These are phyloP conservation scores for Apium graveolens DNA, from an alignment of 129 eudicot species.

Conservation along the genomic window DNA sequence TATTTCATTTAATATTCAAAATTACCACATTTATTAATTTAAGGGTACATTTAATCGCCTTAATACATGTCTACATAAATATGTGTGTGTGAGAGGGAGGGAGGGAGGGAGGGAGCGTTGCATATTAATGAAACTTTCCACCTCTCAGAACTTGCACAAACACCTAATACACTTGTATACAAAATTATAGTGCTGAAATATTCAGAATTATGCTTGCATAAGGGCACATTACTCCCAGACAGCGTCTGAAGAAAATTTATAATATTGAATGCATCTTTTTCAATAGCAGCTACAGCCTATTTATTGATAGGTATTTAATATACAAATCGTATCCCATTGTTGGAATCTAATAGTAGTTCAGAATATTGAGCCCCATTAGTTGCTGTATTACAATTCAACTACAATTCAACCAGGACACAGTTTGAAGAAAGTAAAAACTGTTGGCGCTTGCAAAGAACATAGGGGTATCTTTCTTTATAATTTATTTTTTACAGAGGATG, in stretches of 20 bases:
- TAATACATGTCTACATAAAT: no score
- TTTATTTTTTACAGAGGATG: not conserved
- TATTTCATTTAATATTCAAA: not conserved
- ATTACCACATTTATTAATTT: no score
- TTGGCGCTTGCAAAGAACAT: not conserved
- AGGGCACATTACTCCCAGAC: not conserved
- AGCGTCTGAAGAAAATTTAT: not conserved
- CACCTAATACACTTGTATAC: no score
- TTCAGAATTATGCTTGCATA: not conserved
- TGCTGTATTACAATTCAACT: no score
- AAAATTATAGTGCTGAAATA: no score
- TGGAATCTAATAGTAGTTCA: not conserved
- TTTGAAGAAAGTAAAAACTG: not conserved
- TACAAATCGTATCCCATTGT: not conserved
- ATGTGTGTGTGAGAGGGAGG: no score
- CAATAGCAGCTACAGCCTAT: not conserved
- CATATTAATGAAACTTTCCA: no score
- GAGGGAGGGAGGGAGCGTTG: no score
- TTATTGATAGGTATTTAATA: no score
- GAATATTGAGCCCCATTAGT: not conserved
- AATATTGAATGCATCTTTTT: not conserved
- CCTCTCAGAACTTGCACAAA: no score
- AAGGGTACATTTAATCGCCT: not conserved
- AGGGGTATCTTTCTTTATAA: not conserved
- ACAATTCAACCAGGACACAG: not conserved